Base-by-base conservation (phyloP, 176 grass and related monocot species). In the Typha latifolia region DNA sequence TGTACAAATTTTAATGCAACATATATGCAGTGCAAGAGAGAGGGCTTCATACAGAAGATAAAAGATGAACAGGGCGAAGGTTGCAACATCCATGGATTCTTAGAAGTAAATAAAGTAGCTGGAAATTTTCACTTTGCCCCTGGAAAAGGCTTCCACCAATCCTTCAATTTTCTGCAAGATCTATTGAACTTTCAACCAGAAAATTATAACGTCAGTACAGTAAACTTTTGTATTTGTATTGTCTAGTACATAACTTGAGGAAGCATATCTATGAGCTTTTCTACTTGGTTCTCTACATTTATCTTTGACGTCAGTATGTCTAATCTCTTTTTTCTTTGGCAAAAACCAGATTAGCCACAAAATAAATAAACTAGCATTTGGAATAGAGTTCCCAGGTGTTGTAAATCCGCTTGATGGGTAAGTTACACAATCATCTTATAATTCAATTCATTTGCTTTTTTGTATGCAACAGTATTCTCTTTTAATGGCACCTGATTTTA, bases 341-440 rank as follows among this genome's bases (percentile, higher is more conserved):
- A 61, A 61, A 78, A 62, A 85, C 70, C 74, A 99, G 94, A 93
- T 99, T 87, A 99, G 84, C 51, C 94, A 99, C 76, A 99, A 87
- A 81, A 99, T 99, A 80, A 99, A 99, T 69, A 99, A 99, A 82
- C 69, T 99, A n/a, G 93, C 94, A 49, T 99, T 99, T 80, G 94
- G 94, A 70, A 81, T 80, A 80, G 89, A 93, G 49, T 99, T 99
- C 68, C 94, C 94, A 51, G 94, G 94, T 79, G 94, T 77, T 52
- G 32, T 99, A 74, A 99, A 99, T 84, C 94, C 94, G 73, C 94
- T 99, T 90, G 86, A 99, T 79, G 94, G 94, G 94, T 99, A 90
- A 79, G 77, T 79, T 66, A 1, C 72, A 59, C 53, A 22, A 21
- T 59, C 20, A 19, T 59, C 16, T 59, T 7, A 59, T 59, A 22